Evolutionary conservation across 2,329 filamentous ascomycete genomes (phyloP).

Genomic region (Teratosphaeriaceae sp.): DNA sequence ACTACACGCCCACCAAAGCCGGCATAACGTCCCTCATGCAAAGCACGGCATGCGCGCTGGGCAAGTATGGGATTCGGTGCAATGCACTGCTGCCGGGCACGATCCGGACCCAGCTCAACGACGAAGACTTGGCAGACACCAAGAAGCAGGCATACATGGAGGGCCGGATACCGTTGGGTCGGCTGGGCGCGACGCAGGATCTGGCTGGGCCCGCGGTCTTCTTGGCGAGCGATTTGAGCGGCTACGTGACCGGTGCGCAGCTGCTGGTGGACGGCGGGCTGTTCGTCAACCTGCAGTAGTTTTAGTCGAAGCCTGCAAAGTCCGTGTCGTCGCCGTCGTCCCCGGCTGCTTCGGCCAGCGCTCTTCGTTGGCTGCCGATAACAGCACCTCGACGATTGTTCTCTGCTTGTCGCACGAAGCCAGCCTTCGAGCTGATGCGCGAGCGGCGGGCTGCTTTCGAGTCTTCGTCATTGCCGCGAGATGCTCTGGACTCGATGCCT

Average conservation of each 20-base stretch:
- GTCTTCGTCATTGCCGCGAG: slow-evolving; percentile 32
- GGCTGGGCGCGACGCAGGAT: slow-evolving; percentile 65
- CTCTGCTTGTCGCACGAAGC: slow-evolving; percentile 63
- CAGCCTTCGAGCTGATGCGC: slow-evolving; percentile 77
- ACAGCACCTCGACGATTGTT: slow-evolving; percentile 49
- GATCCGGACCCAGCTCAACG: slow-evolving; percentile 75
- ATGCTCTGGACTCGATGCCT: slow-evolving; percentile 66
- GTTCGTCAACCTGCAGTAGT: slow-evolving; percentile 84
- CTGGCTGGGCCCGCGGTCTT: slow-evolving; percentile 79
- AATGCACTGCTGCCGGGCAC: slow-evolving; percentile 80
- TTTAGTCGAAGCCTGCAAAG: slow-evolving; percentile 37
- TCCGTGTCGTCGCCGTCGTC: slow-evolving; percentile 25
- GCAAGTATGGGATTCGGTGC: slow-evolving; percentile 68
- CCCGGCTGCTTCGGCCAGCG: slow-evolving; percentile 17
- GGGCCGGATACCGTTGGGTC: slow-evolving; percentile 67
- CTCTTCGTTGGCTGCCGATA: slow-evolving; percentile 30
- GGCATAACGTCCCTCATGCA: slow-evolving; percentile 77
- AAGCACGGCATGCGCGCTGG: slow-evolving; percentile 70
- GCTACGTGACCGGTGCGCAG: slow-evolving; percentile 79
- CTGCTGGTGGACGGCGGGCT: slow-evolving; percentile 80
- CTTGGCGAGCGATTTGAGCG: slow-evolving; percentile 70
- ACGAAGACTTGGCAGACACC: slow-evolving; percentile 66
- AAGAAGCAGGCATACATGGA: slow-evolving; percentile 72
- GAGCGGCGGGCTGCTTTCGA: slow-evolving; percentile 43
- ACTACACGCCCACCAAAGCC: slow-evolving; percentile 89